These are phyloP conservation scores for Calonectria multiphialidica DNA, from an alignment of 2,329 filamentous ascomycete species.

Conservation along the genomic window DNA sequence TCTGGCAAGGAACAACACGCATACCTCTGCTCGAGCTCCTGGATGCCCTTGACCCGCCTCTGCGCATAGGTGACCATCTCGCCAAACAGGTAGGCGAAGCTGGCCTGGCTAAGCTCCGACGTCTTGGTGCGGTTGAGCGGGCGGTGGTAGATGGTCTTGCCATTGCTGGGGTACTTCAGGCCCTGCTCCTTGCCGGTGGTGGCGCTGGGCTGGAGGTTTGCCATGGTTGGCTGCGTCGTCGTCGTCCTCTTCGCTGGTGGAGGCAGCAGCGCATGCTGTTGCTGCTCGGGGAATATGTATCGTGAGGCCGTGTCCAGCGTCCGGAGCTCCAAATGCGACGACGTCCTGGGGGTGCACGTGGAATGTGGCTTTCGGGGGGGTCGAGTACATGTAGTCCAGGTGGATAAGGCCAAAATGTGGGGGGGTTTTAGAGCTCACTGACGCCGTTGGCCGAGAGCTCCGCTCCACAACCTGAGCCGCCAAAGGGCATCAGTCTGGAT, in stretches of 20 bases:
- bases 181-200: conserved; percentile 66
- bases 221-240: conserved; percentile 52
- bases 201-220: conserved; percentile 63
- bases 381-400: not conserved
- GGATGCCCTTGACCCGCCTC: conserved; percentile 88
- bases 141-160: conserved; percentile 98
- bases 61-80: conserved; percentile 98
- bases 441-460: conserved; percentile 34
- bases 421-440: conserved; percentile 33
- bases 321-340: not conserved
- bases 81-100: conserved; percentile 95
- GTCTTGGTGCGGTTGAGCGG: conserved; percentile 91
- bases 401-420: conserved; percentile 34
- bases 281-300: not conserved
- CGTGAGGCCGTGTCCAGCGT: not conserved
- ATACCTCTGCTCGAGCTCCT: conserved; percentile 92
- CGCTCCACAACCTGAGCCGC: conserved; percentile 20
- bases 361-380: conserved; percentile 7
- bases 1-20: conserved; percentile 38
- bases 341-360: conserved; percentile 6
- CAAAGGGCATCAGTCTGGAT: not conserved
- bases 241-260: conserved; percentile 1
- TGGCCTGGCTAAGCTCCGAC: conserved; percentile 89
- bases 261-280: conserved; percentile 33
- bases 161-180: conserved; percentile 89